These are phyloP conservation scores for Haberlea rhodopensis DNA, from an alignment of 257 asterid species.

Conservation along the genomic window DNA sequence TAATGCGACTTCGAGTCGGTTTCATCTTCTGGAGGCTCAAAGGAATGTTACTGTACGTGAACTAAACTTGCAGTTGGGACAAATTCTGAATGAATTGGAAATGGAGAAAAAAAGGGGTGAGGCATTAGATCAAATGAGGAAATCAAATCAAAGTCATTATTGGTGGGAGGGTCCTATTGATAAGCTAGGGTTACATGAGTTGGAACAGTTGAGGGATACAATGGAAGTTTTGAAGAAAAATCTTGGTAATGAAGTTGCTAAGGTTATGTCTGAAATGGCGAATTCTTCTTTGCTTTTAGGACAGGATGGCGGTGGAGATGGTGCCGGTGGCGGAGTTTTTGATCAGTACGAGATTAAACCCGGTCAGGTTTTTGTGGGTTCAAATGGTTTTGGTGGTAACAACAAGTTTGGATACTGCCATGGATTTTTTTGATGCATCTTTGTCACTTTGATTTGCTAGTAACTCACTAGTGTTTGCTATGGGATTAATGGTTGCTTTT, in stretches of 20 bases:
- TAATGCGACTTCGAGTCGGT: conserved; percentile 24
- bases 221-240: conserved; percentile 59
- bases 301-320: conserved; percentile 16
- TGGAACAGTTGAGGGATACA: conserved; percentile 53
- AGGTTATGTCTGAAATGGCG: conserved; percentile 27
- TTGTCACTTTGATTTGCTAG: not conserved
- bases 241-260: conserved; percentile 34
- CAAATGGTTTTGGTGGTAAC: conserved; percentile 13
- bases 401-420: conserved; percentile 46
- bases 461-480: too few species aligned
- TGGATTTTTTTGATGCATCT: conserved; percentile 38
- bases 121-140: conserved; percentile 46
- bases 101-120: conserved; percentile 58
- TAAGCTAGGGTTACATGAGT: conserved; percentile 45
- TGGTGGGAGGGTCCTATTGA: conserved; percentile 71
- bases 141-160: conserved; percentile 32
- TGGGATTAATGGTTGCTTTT: not conserved
- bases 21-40: conserved; percentile 46
- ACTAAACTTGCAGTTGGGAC: conserved; percentile 57
- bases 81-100: conserved; percentile 46
- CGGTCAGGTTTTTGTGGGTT: conserved; percentile 13
- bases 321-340: conserved; percentile 21
- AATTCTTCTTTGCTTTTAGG: conserved; percentile 26
- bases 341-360: conserved; percentile 57
- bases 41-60: conserved; percentile 48